Evolutionary conservation across 2,329 filamentous ascomycete species (phyloP), one percentile per base, ranked within the genome.

Genomic region (Achaetomium macrosporum): DNA sequence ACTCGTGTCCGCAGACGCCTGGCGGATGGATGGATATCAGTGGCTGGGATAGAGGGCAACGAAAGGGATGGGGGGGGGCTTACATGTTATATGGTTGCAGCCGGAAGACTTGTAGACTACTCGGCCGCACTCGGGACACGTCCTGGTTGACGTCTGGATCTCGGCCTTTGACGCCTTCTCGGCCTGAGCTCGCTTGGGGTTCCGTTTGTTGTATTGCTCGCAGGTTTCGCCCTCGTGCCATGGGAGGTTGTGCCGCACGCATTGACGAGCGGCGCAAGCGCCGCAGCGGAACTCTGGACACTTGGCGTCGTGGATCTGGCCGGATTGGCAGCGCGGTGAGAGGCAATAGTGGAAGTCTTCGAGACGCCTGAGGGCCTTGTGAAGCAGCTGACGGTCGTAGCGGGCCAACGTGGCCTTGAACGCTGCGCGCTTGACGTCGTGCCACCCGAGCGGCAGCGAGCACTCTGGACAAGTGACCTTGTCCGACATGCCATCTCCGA

Each of bases 51-150:
- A 39, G 29, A 30, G 17, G 8, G 29, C 16, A 31, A 36, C 35
- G 25, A 5, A 35, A 37, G 42, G 11, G 16, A 29, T 13, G 6
- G 10, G 37, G 43, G 12, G 43, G 12, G 7, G 65, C 68, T 63
- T 59, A 70, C 71, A 73, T 1, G 69, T 73, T 3, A 73, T 68
- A 52, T 73, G 71, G 51, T 72, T 70, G 50, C 71, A 73, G 5
- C 71, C 71, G 0, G 51, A 56, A 15, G 58, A 68, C 47, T 73
- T 72, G 50, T 68, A 52, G 0, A 72, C 63, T 36, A 61, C 62
- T 53, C 60, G 66, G 15, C 66, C 62, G 55, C 71, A 73, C 16
- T 58, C 55, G 0, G 71, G 70, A 31, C 71, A 73, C 1, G 65
- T 56, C 54, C 65, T 69, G 11, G 66, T 63, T 13, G 63, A 67